phyloP scores from a whole-genome alignment of 257 asterid genomes.

The Nicotiana otophora region DNA sequence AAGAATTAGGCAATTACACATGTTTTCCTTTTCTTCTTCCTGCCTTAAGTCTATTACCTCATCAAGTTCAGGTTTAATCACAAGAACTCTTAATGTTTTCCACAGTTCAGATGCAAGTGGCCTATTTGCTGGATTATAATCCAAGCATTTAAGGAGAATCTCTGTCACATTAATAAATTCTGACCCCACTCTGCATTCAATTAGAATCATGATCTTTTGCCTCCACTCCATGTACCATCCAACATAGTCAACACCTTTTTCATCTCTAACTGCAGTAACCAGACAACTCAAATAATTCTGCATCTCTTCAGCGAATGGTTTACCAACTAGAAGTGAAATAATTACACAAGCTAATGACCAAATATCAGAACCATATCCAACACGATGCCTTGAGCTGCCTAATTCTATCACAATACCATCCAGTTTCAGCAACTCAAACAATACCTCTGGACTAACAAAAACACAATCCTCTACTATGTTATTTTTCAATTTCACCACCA shows the following conservation, averaged over 20 bases:
- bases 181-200: conserved; percentile 40
- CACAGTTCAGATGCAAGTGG: conserved; percentile 55
- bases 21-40: conserved; percentile 19
- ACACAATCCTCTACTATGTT: conserved; percentile 28
- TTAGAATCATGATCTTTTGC: conserved; percentile 35
- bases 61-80: conserved; percentile 37
- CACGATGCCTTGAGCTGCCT: conserved; percentile 27
- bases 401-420: conserved; percentile 31
- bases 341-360: conserved; percentile 78
- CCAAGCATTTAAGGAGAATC: conserved; percentile 53
- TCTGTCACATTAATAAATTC: conserved; percentile 31
- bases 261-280: conserved; percentile 25
- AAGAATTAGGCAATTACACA: conserved; percentile 32
- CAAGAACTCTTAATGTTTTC: conserved; percentile 53
- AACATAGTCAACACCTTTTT: conserved; percentile 27
- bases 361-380: conserved; percentile 63
- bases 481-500: conserved; percentile 8
- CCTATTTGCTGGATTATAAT: conserved; percentile 46
- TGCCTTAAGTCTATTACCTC: conserved; percentile 19
- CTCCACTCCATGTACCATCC: conserved; percentile 42
- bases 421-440: conserved; percentile 26
- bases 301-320: conserved; percentile 43
- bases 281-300: conserved; percentile 26
- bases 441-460: conserved; percentile 70
- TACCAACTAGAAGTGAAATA: conserved; percentile 51